These are phyloP conservation scores for Russula olivacea DNA, from an alignment of 768 basidiomycete genomes.

Conservation along the genomic window DNA sequence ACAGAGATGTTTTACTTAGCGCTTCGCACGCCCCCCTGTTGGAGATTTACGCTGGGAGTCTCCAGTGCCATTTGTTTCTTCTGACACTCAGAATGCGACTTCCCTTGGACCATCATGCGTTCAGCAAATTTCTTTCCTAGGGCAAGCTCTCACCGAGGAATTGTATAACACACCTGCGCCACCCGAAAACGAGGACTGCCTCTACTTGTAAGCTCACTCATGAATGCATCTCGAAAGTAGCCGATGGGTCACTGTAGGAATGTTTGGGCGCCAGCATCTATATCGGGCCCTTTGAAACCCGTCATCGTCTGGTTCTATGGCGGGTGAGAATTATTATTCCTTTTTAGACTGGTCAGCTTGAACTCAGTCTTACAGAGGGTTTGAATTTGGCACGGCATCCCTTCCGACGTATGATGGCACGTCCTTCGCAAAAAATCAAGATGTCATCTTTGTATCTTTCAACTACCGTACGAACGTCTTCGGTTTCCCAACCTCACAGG, in stretches of 20 bases:
- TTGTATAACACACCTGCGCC: neutral
- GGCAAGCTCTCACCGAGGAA: neutral
- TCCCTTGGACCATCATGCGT: constrained; percentile 16
- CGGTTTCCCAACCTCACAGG: constrained; percentile 12
- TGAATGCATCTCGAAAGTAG: neutral
- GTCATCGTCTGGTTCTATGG: constrained; percentile 20
- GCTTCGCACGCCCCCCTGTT: constrained; percentile 13
- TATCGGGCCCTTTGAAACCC: constrained; percentile 5
- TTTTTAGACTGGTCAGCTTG: neutral
- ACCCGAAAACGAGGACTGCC: constrained; percentile 15
- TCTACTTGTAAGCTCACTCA: neutral
- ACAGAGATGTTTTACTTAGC: neutral
- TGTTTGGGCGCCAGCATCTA: constrained; percentile 12
- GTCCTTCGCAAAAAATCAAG: constrained; percentile 17
- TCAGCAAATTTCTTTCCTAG: constrained; percentile 1
- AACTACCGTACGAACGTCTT: constrained; percentile 20
- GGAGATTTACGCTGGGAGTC: constrained; percentile 14
- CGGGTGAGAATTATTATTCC: constrained; percentile 2
- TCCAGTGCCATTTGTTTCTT: constrained; percentile 5
- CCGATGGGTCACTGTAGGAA: neutral
- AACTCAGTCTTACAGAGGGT: constrained; percentile 2
- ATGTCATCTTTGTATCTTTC: constrained; percentile 13
- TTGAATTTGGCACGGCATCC: constrained; percentile 4
- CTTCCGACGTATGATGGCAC: constrained; percentile 14
- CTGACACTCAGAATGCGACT: constrained; percentile 2